Conservation (phyloP, 2,329 filamentous ascomycete genomes). For the Ramularia endophylla region DNA sequence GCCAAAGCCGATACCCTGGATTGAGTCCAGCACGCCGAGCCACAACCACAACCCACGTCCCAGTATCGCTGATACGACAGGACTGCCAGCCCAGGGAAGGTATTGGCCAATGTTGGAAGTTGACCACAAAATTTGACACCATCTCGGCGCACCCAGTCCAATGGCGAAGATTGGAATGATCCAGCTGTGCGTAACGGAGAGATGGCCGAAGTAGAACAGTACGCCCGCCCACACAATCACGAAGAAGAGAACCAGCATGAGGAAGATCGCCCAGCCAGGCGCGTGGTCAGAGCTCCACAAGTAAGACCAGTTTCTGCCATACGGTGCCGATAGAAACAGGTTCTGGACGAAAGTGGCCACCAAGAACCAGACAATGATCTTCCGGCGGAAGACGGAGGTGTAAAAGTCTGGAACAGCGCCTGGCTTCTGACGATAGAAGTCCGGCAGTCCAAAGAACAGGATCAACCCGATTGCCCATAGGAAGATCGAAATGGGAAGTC, state of each 20-base stretch:
- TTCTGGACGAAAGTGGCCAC: conserved; percentile 59
- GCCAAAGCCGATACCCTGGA: conserved; percentile 61
- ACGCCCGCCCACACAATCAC: conserved; percentile 50
- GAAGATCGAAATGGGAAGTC: conserved; percentile 52
- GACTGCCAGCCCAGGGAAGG: conserved; percentile 56
- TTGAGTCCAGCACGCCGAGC: conserved; percentile 59
- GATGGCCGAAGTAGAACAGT: conserved; percentile 46
- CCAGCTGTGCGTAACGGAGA: conserved; percentile 59
- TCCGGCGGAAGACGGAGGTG: conserved; percentile 54
- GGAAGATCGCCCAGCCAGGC: conserved; percentile 50
- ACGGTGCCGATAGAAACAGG: conserved; percentile 60
- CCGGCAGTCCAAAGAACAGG: conserved; percentile 57
- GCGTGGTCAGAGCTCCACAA: conserved; percentile 55
- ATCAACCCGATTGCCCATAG: conserved; percentile 52
- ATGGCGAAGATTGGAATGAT: conserved; percentile 62
- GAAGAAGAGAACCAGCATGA: conserved; percentile 53
- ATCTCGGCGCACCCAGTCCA: conserved; percentile 59
- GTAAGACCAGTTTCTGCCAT: conserved; percentile 62
- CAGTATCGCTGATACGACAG: conserved; percentile 49
- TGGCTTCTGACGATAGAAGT: conserved; percentile 60
- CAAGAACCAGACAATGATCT: conserved; percentile 64
- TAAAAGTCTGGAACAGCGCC: conserved; percentile 62
- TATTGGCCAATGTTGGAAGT: conserved; percentile 55
- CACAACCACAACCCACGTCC: conserved; percentile 59
- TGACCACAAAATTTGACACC: conserved; percentile 64